Evolutionary conservation across 108 stramenopile species (phyloP).

Genomic region (Nitzschia inconspicua): DNA sequence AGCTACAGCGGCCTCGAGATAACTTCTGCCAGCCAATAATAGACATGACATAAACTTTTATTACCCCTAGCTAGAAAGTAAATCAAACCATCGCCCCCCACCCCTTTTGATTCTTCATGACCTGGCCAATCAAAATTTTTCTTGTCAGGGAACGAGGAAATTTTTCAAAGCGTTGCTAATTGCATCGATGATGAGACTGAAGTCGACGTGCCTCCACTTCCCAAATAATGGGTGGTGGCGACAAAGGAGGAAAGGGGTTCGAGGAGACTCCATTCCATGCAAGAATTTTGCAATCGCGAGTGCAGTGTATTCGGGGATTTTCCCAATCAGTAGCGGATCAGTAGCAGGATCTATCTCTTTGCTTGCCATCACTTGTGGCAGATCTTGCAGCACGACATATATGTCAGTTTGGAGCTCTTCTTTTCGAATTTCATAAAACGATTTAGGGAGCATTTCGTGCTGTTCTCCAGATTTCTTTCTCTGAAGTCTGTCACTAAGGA

Average conservation of each 20-base stretch:
- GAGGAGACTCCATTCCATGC: slow-evolving; percentile 70
- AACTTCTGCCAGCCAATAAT: too few species aligned
- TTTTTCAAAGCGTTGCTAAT: too few species aligned
- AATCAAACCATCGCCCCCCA: too few species aligned
- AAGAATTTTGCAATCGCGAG: slow-evolving; percentile 70
- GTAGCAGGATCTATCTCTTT: slow-evolving; percentile 7
- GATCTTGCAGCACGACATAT: slow-evolving; percentile 28
- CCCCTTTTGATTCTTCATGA: too few species aligned
- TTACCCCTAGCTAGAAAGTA: too few species aligned
- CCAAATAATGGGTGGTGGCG: slow-evolving; percentile 66
- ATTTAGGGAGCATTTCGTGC: not conserved
- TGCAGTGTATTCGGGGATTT: slow-evolving; percentile 57
- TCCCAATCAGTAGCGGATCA: slow-evolving; percentile 24
- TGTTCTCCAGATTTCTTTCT: not conserved
- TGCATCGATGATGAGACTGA: slow-evolving; percentile 17
- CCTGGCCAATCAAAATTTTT: too few species aligned
- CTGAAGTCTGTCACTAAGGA: slow-evolving; percentile 36
- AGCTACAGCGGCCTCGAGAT: too few species aligned
- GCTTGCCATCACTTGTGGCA: slow-evolving; percentile 27
- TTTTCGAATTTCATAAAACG: slow-evolving; percentile 15
- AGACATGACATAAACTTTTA: too few species aligned
- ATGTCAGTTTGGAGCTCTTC: slow-evolving; percentile 43
- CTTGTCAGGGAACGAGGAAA: too few species aligned
- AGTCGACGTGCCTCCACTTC: slow-evolving; percentile 41
- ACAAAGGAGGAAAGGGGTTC: slow-evolving; percentile 42